These are phyloP conservation scores for Malassezia restricta DNA, from an alignment of 1,284 basidiomycete genomes.

Conservation along the genomic window DNA sequence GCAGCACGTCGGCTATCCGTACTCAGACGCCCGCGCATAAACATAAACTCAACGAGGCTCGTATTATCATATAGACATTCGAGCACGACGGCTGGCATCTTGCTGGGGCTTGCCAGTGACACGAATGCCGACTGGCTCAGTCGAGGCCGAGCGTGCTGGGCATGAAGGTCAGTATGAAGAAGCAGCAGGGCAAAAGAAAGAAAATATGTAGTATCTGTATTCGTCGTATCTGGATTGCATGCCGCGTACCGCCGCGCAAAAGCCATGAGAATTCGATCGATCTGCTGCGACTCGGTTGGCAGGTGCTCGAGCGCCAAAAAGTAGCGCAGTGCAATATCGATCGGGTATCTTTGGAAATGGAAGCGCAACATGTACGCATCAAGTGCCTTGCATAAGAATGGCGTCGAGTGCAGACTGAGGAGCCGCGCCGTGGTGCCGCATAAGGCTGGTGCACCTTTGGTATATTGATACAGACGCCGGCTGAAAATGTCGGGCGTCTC, in stretches of 20 bases:
- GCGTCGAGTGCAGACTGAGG: conserved; percentile 54
- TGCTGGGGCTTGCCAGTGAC: conserved; percentile 53
- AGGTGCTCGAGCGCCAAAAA: conserved; percentile 82
- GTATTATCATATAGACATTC: conserved; percentile 98
- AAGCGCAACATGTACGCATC: conserved; percentile 64
- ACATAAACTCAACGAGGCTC: conserved; percentile 66
- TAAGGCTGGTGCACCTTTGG: background rate
- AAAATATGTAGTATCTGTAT: conserved; percentile 80
- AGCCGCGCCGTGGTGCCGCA: conserved; percentile 8
- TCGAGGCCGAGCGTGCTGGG: conserved; percentile 90
- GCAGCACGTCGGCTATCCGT: background rate
- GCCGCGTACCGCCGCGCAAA: conserved; percentile 73
- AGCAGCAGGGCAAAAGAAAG: conserved; percentile 96
- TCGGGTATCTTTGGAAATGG: conserved; percentile 65
- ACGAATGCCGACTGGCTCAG: conserved; percentile 55
- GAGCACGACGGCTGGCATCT: conserved; percentile 67
- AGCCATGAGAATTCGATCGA: conserved; percentile 90
- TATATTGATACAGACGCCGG: conserved; percentile 1
- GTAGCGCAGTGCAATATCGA: conserved; percentile 82
- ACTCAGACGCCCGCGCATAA: background rate
- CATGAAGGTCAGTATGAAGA: conserved; percentile 96
- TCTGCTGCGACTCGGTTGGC: conserved; percentile 92
- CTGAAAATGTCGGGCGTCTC: background rate
- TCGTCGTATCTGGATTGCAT: conserved; percentile 72
- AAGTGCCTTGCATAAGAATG: conserved; percentile 62